Percentiles rank a stretch among this genome's conserved stretches.
phyloP scores from a whole-genome alignment of 768 basidiomycete genomes.

The Cystobasidium onofrii region DNA sequence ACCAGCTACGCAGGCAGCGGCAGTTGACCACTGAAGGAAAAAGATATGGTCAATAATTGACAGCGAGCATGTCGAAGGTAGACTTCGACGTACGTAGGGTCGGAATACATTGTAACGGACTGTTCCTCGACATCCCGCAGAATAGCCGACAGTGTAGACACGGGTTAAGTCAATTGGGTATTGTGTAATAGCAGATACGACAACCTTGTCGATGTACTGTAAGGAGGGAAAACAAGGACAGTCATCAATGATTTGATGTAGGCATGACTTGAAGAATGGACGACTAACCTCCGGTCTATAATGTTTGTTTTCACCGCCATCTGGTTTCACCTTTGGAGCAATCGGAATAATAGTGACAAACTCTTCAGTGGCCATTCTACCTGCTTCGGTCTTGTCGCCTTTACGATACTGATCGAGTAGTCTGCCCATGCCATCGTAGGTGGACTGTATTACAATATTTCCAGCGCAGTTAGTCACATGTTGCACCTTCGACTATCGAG shows the following conservation, averaged over 20 bases:
- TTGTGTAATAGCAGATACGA: not conserved
- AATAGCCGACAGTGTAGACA: not conserved
- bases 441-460: not conserved
- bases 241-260: not conserved
- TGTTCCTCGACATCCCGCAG: not conserved
- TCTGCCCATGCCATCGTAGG: slow-evolving; percentile 13
- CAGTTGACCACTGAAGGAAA: not conserved
- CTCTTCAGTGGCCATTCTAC: not conserved
- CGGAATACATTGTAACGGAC: not conserved
- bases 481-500: too few species aligned
- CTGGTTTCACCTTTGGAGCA: not conserved
- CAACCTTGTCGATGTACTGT: not conserved
- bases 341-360: not conserved
- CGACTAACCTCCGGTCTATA: not conserved
- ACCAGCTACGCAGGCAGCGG: not conserved
- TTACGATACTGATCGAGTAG: not conserved
- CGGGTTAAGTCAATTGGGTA: not conserved
- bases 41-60: too few species aligned
- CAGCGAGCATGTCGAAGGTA: too few species aligned
- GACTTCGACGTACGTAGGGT: not conserved
- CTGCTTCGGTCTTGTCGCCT: not conserved
- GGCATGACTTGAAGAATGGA: too few species aligned
- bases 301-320: not conserved
- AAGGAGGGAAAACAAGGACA: not conserved
- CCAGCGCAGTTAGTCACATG: not conserved